Percentiles rank a stretch among this genome's conserved stretches.
phyloP scores from a whole-genome alignment of 2,329 filamentous ascomycete genomes.

The Beauveria sp. region DNA sequence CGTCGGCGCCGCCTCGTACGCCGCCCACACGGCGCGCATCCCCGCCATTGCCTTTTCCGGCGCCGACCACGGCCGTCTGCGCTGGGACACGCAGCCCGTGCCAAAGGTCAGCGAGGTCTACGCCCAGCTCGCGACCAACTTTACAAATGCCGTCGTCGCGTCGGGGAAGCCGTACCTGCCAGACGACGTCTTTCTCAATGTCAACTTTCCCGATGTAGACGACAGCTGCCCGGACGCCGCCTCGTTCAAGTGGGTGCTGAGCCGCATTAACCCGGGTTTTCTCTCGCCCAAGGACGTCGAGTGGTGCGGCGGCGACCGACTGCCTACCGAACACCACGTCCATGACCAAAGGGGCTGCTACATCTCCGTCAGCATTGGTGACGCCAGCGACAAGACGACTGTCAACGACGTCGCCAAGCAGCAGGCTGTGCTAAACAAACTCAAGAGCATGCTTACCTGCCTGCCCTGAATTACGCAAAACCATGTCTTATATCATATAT shows the following conservation, averaged over 20 bases:
- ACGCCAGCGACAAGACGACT: conserved; percentile 53
- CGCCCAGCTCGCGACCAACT: conserved; percentile 50
- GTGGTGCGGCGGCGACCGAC: conserved; percentile 44
- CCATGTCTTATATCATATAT: neutral
- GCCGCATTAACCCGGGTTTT: conserved; percentile 50
- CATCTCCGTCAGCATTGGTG: conserved; percentile 55
- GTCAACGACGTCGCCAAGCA: conserved; percentile 22
- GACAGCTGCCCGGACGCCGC: conserved; percentile 41
- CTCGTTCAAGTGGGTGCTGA: conserved; percentile 58
- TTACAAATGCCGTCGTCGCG: conserved; percentile 48
- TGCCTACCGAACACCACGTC: conserved; percentile 54
- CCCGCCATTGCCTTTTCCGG: conserved; percentile 65
- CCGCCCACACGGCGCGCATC: conserved; percentile 44
- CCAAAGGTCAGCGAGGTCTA: conserved; percentile 53
- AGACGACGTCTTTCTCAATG: conserved; percentile 53
- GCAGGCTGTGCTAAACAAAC: conserved; percentile 23
- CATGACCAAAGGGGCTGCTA: conserved; percentile 46
- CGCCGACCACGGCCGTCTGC: conserved; percentile 37
- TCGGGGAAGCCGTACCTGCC: conserved; percentile 58
- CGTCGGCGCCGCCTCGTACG: conserved; percentile 56
- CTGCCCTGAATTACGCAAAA: conserved; percentile 9
- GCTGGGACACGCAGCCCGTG: conserved; percentile 46
- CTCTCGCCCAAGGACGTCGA: conserved; percentile 46
- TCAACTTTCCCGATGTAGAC: conserved; percentile 55
- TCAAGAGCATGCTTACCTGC: conserved; percentile 25